A percentile compares a stretch with the other conserved stretches of the same genome.
phyloP scores from a whole-genome alignment of 2,329 filamentous ascomycete species.

The Aschersonia sp. region DNA sequence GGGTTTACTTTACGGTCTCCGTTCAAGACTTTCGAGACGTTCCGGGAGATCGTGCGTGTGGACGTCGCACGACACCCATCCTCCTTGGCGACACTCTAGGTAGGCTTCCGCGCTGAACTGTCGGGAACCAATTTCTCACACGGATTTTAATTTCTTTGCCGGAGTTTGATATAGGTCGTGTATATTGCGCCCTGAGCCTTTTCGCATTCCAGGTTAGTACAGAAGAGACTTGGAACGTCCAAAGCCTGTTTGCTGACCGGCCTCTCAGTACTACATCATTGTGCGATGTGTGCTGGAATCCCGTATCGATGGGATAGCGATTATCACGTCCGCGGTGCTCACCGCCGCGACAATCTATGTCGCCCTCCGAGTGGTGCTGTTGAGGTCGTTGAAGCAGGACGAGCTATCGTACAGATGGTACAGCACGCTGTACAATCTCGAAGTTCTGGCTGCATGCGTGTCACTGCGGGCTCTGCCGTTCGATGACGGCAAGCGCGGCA shows the following conservation, averaged over 20 bases:
- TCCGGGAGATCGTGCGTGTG: neutral
- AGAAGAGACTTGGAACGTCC: neutral
- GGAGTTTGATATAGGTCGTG: neutral
- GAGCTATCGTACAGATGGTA: neutral
- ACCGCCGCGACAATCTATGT: neutral
- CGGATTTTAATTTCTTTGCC: neutral
- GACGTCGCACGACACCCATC: neutral
- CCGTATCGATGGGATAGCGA: neutral
- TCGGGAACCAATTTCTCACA: neutral
- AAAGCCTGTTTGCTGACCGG: neutral
- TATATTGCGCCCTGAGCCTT: neutral
- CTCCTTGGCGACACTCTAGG: neutral
- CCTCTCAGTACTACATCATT: neutral
- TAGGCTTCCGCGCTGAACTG: neutral
- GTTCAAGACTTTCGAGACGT: neutral
- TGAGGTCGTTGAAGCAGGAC: neutral
- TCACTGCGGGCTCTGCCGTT: neutral
- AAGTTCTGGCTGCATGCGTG: neutral
- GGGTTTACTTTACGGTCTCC: neutral
- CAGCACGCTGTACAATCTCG: neutral
- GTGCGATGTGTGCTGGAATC: neutral
- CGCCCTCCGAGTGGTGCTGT: neutral
- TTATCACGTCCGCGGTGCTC: neutral
- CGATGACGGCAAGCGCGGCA: neutral
- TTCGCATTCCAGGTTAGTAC: neutral